A percentile compares a stretch with the other conserved stretches of the same genome.
phyloP scores from a whole-genome alignment of 176 grass and related monocot species.

The Tillandsia fasciculata region DNA sequence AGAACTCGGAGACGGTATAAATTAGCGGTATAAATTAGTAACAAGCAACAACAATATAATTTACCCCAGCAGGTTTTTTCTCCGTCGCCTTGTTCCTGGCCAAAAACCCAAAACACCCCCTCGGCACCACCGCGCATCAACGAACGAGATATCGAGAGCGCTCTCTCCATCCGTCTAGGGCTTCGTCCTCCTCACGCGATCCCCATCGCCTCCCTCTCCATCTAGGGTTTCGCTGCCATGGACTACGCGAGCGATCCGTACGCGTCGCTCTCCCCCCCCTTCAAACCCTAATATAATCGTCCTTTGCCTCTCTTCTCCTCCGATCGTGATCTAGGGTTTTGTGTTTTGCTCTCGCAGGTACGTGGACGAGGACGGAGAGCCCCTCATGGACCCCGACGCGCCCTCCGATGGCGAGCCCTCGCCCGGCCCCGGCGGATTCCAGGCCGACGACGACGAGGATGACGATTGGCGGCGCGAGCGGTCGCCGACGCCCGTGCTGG shows the following conservation, averaged over 20 bases:
- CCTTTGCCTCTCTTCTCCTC: neutral
- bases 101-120: no score
- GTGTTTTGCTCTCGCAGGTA: conserved; percentile 29
- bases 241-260: conserved; percentile 22
- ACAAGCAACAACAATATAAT: no score
- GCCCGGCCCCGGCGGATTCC: conserved; percentile 12
- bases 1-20: no score
- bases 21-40: no score
- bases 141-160: no score
- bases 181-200: neutral
- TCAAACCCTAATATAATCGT: neutral
- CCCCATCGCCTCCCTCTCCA: neutral
- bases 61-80: no score
- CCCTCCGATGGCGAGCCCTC: conserved; percentile 17
- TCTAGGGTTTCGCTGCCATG: conserved; percentile 9
- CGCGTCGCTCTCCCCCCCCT: neutral
- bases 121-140: no score
- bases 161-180: conserved; percentile 2
- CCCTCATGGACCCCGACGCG: conserved; percentile 56
- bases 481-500: conserved; percentile 62
- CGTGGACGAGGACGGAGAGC: conserved; percentile 77
- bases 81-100: no score
- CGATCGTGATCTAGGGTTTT: conserved; percentile 14
- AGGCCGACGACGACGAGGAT: conserved; percentile 39
- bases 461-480: conserved; percentile 50